Evolutionary conservation across 257 asterid genomes (phyloP).

Genomic region (Primulina eburnea): DNA sequence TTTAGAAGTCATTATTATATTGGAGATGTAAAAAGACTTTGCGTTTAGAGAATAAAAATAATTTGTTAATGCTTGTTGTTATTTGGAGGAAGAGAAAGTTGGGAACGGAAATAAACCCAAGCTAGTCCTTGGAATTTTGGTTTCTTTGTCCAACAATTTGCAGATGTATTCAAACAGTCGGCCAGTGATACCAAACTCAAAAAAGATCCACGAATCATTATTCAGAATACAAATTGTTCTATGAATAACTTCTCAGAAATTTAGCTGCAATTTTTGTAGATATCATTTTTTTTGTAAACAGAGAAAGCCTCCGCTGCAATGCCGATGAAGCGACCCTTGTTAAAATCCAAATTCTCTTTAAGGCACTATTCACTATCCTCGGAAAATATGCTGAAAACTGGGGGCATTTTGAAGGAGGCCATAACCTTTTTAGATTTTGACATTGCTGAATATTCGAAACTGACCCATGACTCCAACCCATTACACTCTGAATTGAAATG

Average conservation of each 20-base stretch:
- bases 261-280: neutral
- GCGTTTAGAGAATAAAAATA: neutral
- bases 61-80: neutral
- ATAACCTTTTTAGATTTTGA: constrained; percentile 48
- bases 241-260: constrained; percentile 22
- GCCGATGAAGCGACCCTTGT: constrained; percentile 26
- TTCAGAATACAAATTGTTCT: constrained; percentile 27
- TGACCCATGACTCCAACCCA: constrained; percentile 65
- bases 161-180: neutral
- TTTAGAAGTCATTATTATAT: neutral
- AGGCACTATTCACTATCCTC: constrained; percentile 35
- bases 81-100: neutral
- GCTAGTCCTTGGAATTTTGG: neutral
- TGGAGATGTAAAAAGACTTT: neutral
- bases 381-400: constrained; percentile 37
- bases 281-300: neutral
- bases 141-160: neutral
- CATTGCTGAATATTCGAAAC: constrained; percentile 55
- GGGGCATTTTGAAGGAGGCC: constrained; percentile 47
- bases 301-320: neutral
- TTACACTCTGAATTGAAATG: constrained; percentile 59
- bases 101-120: neutral
- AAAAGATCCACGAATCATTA: neutral
- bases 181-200: neutral
- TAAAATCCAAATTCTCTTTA: constrained; percentile 24